Evolutionary conservation across 352 stramenopile species (phyloP).

Genomic region (Globisporangium heterothallicum): DNA sequence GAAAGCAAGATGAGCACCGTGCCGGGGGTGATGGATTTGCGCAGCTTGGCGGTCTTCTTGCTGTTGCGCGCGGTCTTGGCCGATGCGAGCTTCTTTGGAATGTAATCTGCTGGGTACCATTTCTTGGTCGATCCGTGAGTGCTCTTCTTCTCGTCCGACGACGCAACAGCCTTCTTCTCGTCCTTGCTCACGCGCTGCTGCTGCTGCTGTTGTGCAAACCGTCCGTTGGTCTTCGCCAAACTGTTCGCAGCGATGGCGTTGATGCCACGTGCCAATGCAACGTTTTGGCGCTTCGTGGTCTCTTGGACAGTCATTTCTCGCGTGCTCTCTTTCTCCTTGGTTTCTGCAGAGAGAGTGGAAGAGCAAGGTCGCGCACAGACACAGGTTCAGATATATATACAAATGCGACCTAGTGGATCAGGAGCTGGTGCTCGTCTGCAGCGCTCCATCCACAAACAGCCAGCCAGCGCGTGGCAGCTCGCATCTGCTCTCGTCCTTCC

Average conservation of each 20-base stretch:
- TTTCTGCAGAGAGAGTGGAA: not conserved
- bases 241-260: constrained; percentile 74
- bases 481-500: no score
- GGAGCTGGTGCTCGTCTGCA: no score
- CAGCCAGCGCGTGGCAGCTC: no score
- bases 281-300: constrained; percentile 37
- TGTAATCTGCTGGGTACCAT: constrained; percentile 77
- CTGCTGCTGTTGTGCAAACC: constrained; percentile 22
- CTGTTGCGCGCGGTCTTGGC: constrained; percentile 76
- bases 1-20: constrained; percentile 98
- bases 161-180: constrained; percentile 55
- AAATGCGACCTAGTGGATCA: no score
- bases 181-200: constrained; percentile 33
- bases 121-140: constrained; percentile 46
- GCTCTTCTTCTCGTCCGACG: constrained; percentile 1
- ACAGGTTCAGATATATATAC: no score
- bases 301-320: constrained; percentile 15
- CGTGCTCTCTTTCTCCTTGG: no score
- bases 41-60: constrained; percentile 91
- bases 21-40: constrained; percentile 94
- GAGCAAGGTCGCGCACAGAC: no score
- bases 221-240: constrained; percentile 55
- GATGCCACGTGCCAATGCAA: constrained; percentile 68
- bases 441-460: no score
- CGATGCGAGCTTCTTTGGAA: constrained; percentile 63